These are phyloP conservation scores for Diutina mesorugosa DNA, from an alignment of 1,139 yeast genomes.

Conservation along the genomic window DNA sequence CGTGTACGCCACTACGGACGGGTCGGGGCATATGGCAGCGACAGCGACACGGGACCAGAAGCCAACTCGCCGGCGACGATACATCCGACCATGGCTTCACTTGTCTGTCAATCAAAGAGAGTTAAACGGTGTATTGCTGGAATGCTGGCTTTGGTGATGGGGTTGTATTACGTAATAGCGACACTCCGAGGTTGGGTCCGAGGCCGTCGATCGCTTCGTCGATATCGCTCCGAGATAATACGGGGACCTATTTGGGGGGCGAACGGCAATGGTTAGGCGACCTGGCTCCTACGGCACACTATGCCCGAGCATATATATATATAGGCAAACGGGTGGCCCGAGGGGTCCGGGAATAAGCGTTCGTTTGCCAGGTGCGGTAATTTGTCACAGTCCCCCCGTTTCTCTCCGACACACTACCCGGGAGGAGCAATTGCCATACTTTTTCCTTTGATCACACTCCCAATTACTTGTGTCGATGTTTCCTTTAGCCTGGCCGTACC, in stretches of 20 bases:
- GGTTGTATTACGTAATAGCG: background rate
- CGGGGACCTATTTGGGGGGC: background rate
- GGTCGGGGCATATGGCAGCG: too few relatives aligned
- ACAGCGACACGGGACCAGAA: too few relatives aligned
- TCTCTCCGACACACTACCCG: background rate
- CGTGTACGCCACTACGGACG: background rate
- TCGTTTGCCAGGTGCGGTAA: background rate
- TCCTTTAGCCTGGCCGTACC: slow-evolving; percentile 35
- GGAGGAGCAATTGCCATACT: background rate
- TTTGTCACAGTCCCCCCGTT: background rate
- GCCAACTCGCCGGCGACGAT: too few relatives aligned
- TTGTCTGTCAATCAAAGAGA: too few relatives aligned
- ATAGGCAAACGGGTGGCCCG: too few relatives aligned
- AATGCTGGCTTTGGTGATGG: too few relatives aligned
- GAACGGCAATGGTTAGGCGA: background rate
- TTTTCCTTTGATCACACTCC: too few relatives aligned
- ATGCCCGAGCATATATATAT: background rate
- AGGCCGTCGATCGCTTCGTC: background rate
- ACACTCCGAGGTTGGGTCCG: background rate
- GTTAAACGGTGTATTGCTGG: too few relatives aligned
- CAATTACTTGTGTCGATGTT: slow-evolving; percentile 14
- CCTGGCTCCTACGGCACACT: background rate
- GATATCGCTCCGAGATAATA: background rate
- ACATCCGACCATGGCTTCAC: too few relatives aligned
- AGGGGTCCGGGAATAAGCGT: background rate